Evolutionary conservation across 129 eudicot genomes (phyloP).

Genomic region (Flaveria ramosissima): DNA sequence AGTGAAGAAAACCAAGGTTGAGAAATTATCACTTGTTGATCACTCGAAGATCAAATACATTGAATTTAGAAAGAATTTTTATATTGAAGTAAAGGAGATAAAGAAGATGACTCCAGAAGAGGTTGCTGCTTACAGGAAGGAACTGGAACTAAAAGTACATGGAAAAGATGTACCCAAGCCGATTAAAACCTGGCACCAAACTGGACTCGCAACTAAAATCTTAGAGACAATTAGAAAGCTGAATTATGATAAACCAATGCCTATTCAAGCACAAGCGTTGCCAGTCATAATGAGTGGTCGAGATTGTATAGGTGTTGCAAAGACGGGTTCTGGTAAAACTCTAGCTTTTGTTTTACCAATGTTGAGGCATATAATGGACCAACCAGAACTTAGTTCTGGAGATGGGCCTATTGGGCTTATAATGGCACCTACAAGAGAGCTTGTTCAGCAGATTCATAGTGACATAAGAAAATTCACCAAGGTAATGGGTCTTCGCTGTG

Average conservation of each 20-base stretch:
- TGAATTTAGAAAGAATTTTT: slow-evolving; percentile 69
- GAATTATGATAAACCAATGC: slow-evolving; percentile 71
- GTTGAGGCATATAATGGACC: slow-evolving; percentile 85
- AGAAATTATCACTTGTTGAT: slow-evolving; percentile 66
- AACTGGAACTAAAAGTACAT: slow-evolving; percentile 66
- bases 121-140: slow-evolving; percentile 61
- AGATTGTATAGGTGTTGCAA: slow-evolving; percentile 79
- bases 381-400: slow-evolving; percentile 62
- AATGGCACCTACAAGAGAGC: slow-evolving; percentile 85
- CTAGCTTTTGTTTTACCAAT: slow-evolving; percentile 79
- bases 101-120: slow-evolving; percentile 63
- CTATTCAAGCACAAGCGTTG: slow-evolving; percentile 77
- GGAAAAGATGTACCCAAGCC: slow-evolving; percentile 86
- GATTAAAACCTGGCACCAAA: slow-evolving; percentile 74
- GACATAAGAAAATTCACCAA: slow-evolving; percentile 69
- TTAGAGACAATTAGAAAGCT: slow-evolving; percentile 66
- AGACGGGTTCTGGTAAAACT: slow-evolving; percentile 83
- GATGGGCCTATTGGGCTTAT: slow-evolving; percentile 85
- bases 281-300: slow-evolving; percentile 85
- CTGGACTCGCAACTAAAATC: slow-evolving; percentile 59
- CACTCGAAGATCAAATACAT: slow-evolving; percentile 73
- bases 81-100: slow-evolving; percentile 68
- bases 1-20: slow-evolving; percentile 80
- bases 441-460: slow-evolving; percentile 80
- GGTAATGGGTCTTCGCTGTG: slow-evolving; percentile 66